Conservation (phyloP, 2,329 filamentous ascomycete species). For the Amylocarpus encephaloides region DNA sequence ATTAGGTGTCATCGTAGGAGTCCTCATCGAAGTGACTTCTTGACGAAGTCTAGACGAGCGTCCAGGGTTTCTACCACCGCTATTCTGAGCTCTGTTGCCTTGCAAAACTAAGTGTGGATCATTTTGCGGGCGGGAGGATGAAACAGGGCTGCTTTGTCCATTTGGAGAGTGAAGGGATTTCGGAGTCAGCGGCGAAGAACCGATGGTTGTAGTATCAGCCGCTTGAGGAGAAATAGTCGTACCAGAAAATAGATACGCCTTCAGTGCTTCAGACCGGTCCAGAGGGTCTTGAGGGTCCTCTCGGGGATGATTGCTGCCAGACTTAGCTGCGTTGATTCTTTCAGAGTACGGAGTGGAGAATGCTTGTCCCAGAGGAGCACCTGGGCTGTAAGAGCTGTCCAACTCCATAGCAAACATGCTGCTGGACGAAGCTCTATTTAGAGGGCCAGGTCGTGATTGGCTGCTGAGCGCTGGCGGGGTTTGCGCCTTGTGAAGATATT, state of each 20-base stretch:
- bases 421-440: constrained; percentile 41
- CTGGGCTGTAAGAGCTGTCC: constrained; percentile 48
- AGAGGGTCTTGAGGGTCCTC: constrained; percentile 10
- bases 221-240: constrained; percentile 21
- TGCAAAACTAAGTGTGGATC: constrained; percentile 12
- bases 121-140: constrained; percentile 11
- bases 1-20: constrained; percentile 28
- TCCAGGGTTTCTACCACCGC: constrained; percentile 12
- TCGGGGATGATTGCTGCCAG: constrained; percentile 11
- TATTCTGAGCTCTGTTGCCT: constrained; percentile 14
- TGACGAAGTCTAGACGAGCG: constrained; percentile 31
- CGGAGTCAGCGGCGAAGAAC: constrained; percentile 1
- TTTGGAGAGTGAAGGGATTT: constrained; percentile 8
- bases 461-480: constrained; percentile 24
- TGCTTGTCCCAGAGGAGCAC: constrained; percentile 53
- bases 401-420: constrained; percentile 65
- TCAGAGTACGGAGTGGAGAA: constrained; percentile 63
- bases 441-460: constrained; percentile 34
- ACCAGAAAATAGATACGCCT: constrained; percentile 48
- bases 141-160: constrained; percentile 10
- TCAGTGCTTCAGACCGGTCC: constrained; percentile 44
- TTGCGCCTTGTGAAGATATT: constrained; percentile 34
- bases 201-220: not conserved
- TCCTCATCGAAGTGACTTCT: constrained; percentile 29
- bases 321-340: constrained; percentile 50